A percentile compares a stretch with the other conserved stretches of the same genome.
Evolutionary conservation across 163 green algal genomes (phyloP).

Genomic region (Coccomyxa subellipsoidea): DNA sequence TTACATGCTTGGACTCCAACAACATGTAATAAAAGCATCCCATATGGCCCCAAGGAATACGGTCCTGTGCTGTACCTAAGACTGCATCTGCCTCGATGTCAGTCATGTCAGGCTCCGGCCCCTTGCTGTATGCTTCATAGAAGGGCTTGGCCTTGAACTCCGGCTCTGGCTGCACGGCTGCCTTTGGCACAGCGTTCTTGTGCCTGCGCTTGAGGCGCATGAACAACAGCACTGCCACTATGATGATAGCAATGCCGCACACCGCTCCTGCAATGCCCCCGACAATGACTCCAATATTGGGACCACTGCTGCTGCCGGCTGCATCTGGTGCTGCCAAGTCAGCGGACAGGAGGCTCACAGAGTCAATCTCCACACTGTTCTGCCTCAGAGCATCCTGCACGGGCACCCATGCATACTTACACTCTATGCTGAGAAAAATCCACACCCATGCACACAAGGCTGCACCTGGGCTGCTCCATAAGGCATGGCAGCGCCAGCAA

Average conservation of each 20-base stretch:
- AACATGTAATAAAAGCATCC: too few species aligned
- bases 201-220: neutral
- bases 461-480: too few species aligned
- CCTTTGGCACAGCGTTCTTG: neutral
- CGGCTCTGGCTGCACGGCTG: neutral
- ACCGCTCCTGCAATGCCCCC: neutral
- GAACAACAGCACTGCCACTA: neutral
- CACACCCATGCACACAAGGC: too few species aligned
- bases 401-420: too few species aligned
- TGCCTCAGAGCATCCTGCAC: neutral
- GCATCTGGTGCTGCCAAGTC: neutral
- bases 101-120: neutral
- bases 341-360: neutral
- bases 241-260: neutral
- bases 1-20: too few species aligned
- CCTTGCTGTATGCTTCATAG: neutral
- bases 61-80: neutral
- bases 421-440: too few species aligned
- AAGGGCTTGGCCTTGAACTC: neutral
- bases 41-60: too few species aligned
- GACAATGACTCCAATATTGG: neutral
- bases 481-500: too few species aligned
- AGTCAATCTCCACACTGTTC: neutral
- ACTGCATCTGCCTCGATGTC: neutral
- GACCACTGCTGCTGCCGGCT: too few species aligned